phyloP scores from a whole-genome alignment of 768 basidiomycete genomes.

The Trametopsis cervina region DNA sequence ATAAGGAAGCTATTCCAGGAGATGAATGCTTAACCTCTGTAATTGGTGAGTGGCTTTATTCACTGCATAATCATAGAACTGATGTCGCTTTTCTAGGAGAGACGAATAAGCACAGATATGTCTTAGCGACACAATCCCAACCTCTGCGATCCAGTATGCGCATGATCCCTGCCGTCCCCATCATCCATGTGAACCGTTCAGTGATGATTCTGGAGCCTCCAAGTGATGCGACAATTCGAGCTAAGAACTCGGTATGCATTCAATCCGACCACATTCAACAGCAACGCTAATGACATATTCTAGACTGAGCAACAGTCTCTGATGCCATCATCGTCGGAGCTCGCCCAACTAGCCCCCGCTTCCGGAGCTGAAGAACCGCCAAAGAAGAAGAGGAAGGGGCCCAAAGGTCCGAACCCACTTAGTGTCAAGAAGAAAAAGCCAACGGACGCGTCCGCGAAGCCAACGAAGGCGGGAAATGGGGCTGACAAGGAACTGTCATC shows the following conservation, averaged over 20 bases:
- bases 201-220: constrained; percentile 94
- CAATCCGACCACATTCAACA: background rate
- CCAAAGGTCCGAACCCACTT: constrained; percentile 88
- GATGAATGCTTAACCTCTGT: constrained; percentile 79
- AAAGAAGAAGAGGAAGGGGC: constrained; percentile 56
- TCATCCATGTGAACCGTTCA: constrained; percentile 86
- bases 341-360: constrained; percentile 32
- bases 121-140: constrained; percentile 78
- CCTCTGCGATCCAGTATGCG: constrained; percentile 66
- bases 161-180: constrained; percentile 74
- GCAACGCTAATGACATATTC: background rate
- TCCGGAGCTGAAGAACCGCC: constrained; percentile 26
- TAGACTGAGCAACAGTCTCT: constrained; percentile 63
- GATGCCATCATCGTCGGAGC: constrained; percentile 44
- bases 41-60: constrained; percentile 49
- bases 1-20: constrained; percentile 77
- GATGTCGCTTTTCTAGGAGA: constrained; percentile 40
- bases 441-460: background rate
- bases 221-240: constrained; percentile 63
- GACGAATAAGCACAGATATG: constrained; percentile 88
- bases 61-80: background rate
- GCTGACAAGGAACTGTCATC: background rate
- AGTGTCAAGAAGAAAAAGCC: constrained; percentile 83
- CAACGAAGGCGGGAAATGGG: constrained; percentile 2
- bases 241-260: constrained; percentile 51